Evolutionary conservation across 768 basidiomycete species (phyloP).

Genomic region (Cystofilobasidium ferigula): DNA sequence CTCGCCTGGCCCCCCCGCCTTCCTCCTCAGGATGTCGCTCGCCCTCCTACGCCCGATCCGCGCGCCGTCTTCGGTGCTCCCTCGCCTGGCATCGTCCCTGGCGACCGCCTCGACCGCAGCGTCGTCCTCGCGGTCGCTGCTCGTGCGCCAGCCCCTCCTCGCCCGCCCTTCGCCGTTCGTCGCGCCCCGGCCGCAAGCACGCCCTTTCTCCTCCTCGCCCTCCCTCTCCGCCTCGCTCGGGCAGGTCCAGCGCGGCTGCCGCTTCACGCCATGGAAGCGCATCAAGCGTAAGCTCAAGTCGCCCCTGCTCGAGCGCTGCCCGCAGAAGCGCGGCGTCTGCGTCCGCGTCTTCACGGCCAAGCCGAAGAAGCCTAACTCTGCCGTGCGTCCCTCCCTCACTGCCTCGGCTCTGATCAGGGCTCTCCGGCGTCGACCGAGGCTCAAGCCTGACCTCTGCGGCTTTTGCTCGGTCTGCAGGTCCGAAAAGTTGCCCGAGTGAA

Average conservation of each 20-base stretch:
- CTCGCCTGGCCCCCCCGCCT: not conserved
- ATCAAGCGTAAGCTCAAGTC: slow-evolving; percentile 42
- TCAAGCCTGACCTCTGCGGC: not conserved
- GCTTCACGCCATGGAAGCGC: slow-evolving; percentile 41
- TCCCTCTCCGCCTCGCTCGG: slow-evolving; percentile 55
- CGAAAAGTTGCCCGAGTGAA: slow-evolving; percentile 94
- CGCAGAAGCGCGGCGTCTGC: slow-evolving; percentile 87
- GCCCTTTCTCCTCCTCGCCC: slow-evolving; percentile 28
- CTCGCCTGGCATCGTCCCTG: not conserved
- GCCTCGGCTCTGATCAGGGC: too few species aligned
- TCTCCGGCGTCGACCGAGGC: not conserved
- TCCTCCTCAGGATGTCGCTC: slow-evolving; percentile 4
- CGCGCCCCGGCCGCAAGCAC: slow-evolving; percentile 4
- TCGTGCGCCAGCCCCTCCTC: not conserved
- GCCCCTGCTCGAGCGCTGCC: slow-evolving; percentile 65
- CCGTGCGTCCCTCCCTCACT: slow-evolving; percentile 44
- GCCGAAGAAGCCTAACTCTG: slow-evolving; percentile 98
- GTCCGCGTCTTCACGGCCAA: slow-evolving; percentile 58
- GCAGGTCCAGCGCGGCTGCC: slow-evolving; percentile 62
- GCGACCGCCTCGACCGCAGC: not conserved
- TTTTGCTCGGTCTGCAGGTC: slow-evolving; percentile 7
- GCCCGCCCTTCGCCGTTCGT: slow-evolving; percentile 4
- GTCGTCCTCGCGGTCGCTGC: not conserved
- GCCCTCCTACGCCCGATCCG: not conserved
- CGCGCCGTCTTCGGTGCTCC: not conserved